Evolutionary conservation across 2,329 filamentous ascomycete species (phyloP), one percentile per base, ranked within the genome.

Genomic region (Magnaporthales sp.): DNA sequence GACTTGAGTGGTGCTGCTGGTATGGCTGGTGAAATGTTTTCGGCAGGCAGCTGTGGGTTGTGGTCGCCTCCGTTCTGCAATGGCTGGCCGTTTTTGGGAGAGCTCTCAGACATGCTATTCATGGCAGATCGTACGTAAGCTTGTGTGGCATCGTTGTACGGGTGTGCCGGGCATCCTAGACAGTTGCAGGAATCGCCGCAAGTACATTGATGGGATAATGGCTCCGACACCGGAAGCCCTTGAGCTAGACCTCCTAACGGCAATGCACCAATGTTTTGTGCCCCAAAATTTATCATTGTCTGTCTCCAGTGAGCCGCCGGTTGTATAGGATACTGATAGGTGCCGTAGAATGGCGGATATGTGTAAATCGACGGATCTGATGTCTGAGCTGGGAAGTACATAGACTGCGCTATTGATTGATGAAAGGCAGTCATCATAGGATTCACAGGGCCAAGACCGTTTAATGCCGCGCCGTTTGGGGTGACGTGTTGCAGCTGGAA

Each of bases 121-220:
- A 69, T 70, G 11, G 69, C 67, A 2, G 70, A 68, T 58, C 70
- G 70, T 10, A 72, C 66, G 15, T 69, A 70, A 54, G 62, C 68
- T 24, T 66, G 65, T 11, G 71, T 70, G 4, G 69, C 70, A 11
- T 68, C 67, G 67, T 71, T 72, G 65, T 68, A 72, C 6, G 71
- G 71, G 38, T 72, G 71, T 7, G 67, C 69, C 2, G 68, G 69
- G 32, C 71, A 72, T 24, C 71, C 71, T 3, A 72, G 62, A 24
- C 71, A 72, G 61, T 72, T 68, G 67, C 71, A 72, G 24, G 65
- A 64, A 58, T 71, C 70, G 38, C 71, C 71, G 66, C 71, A 72
- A n/a, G 64, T 61, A 64, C 71, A 72, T 62, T 71, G 62, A 65
- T 71, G 70, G 13, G 66, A 63, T 66, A 13, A 27, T 66, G 62